Evolutionary conservation across 495 filamentous ascomycete genomes (phyloP), one percentile per base, ranked within the genome.

Genomic region (Aspergillus mulundensis): DNA sequence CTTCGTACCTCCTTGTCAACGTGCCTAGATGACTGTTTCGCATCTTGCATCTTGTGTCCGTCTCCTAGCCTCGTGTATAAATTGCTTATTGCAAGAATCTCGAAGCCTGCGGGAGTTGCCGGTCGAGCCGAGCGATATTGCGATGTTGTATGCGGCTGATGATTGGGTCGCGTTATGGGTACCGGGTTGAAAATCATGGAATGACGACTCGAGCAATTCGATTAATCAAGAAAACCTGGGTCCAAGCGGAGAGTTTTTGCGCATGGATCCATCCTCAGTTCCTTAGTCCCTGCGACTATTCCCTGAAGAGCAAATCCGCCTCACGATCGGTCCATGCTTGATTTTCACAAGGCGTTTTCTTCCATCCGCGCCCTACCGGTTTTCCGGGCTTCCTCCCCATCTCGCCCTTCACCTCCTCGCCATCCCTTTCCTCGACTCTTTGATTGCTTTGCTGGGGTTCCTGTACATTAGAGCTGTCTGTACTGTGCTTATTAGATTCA

Each of bases 101-200:
- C 25, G 25, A 28, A 45, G 19, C 14, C 28, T 30, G 18, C 56
- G 50, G 56, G 50, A 41, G 43, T 38, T 58, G 56, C 56, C 56
- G 56, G 39, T 42, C 16, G 42, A 48, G 21, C 57, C 57, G 57
- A 54, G 44, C n/a, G 25, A 32, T 42, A 11, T 21, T 40, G 25
- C 44, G 34, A 3, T n/a, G 51, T 51, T 34, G 57, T 50, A 50
- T 54, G 51, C 51, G 45, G 57, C 57, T 49, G 52, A 45, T 59
- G 44, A 54, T 44, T 49, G 42, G 44, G 34, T 40, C 30, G 20
- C 23, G 2, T 2, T 18, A 48, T 32, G 18, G 34, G 10, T 36
- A 15, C 10, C 10, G 41, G 20, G 23, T 11, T 12, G 16, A 7
- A 12, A 18, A 44, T 16, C 18, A 44, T 36, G 38, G n/a, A 46